Conservation (phyloP, 2,329 filamentous ascomycete genomes). For the Rutstroemia sp. region DNA sequence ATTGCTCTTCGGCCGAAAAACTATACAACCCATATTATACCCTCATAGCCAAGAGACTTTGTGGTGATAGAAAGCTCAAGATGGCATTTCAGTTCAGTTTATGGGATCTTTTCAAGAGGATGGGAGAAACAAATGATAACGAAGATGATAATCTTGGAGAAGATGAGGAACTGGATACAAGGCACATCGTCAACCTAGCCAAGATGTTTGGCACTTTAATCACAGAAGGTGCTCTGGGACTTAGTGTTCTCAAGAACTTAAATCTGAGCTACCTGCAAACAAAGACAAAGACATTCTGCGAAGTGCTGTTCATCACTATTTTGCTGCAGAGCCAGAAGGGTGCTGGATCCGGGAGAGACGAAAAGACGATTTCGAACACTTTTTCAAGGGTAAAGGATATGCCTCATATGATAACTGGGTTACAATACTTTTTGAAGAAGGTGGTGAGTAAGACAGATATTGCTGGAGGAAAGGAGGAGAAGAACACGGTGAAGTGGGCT, state of each 20-base stretch:
- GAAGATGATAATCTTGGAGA: constrained; percentile 54
- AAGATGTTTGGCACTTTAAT: constrained; percentile 59
- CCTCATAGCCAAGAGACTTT: constrained; percentile 72
- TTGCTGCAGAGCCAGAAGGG: constrained; percentile 58
- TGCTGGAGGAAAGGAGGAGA: constrained; percentile 40
- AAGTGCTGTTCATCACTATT: constrained; percentile 70
- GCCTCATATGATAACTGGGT: constrained; percentile 61
- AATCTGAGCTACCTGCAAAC: constrained; percentile 72
- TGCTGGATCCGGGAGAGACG: constrained; percentile 40
- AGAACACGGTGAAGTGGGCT: constrained; percentile 39
- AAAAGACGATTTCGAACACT: constrained; percentile 53
- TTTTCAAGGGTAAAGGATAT: constrained; percentile 58
- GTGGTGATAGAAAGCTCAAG: constrained; percentile 64
- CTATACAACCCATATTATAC: constrained; percentile 92
- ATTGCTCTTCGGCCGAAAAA: constrained; percentile 76
- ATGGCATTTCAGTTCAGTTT: constrained; percentile 84
- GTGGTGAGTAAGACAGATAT: constrained; percentile 60
- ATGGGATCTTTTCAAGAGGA: constrained; percentile 75
- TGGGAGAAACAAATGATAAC: constrained; percentile 67
- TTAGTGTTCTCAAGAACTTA: constrained; percentile 60
- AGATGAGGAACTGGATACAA: constrained; percentile 41
- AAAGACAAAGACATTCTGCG: constrained; percentile 71
- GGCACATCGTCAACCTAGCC: constrained; percentile 59
- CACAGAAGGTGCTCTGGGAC: constrained; percentile 47
- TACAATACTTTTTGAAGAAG: constrained; percentile 76